phyloP scores from a whole-genome alignment of 78 protist genomes.

The Dictyostelium firmibasis region DNA sequence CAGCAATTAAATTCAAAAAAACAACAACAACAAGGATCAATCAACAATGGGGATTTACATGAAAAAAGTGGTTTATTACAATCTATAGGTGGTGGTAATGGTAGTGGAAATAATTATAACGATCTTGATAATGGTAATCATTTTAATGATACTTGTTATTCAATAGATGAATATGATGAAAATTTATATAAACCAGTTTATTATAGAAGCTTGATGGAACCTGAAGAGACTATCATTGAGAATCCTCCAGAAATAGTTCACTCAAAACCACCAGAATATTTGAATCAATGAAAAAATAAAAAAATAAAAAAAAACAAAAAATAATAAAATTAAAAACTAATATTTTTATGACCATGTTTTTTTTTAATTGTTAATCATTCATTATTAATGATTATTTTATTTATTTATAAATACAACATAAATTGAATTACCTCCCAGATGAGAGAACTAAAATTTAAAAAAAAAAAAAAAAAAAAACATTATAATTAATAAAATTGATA shows the following conservation, averaged over 20 bases:
- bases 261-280: background rate
- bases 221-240: background rate
- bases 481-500: no score
- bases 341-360: background rate
- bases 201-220: slow-evolving; percentile 7
- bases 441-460: no score
- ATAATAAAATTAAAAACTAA: background rate
- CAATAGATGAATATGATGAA: slow-evolving; percentile 11
- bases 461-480: no score
- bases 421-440: no score
- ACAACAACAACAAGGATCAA: no score
- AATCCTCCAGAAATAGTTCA: background rate
- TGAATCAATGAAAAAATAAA: background rate
- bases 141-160: background rate
- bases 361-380: background rate
- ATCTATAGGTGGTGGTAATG: background rate
- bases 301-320: background rate
- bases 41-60: background rate
- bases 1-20: background rate
- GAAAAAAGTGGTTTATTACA: background rate
- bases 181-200: background rate
- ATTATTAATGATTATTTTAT: no score
- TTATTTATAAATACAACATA: no score
- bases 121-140: background rate
- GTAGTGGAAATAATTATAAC: background rate